These are phyloP conservation scores for Orobanche coerulescens DNA, from an alignment of 257 asterid species.

Conservation along the genomic window DNA sequence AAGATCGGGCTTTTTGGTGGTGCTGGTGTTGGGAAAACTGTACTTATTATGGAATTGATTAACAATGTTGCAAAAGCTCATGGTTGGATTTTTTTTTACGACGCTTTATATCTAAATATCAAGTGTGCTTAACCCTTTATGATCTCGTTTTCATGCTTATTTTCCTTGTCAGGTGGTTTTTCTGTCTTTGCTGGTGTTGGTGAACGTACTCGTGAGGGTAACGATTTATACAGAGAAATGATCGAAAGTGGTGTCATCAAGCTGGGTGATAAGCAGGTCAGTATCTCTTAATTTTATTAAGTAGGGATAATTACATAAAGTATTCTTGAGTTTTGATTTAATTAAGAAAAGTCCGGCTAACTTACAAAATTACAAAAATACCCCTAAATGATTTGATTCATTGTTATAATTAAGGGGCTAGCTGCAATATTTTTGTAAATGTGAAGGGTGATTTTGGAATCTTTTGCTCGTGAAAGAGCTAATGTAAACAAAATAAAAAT, in stretches of 20 bases:
- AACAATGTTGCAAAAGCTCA: conserved; percentile 96
- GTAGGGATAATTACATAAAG: no score
- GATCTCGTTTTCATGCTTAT: conserved; percentile 12
- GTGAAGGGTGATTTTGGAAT: no score
- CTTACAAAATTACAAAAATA: no score
- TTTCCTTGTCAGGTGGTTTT: conserved; percentile 72
- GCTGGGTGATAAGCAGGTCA: conserved; percentile 95
- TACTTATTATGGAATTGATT: conserved; percentile 92
- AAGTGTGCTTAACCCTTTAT: neutral
- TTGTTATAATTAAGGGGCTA: no score
- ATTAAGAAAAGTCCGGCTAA: no score
- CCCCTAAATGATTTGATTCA: no score
- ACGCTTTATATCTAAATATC: neutral
- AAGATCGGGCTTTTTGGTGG: conserved; percentile 97
- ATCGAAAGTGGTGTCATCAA: conserved; percentile 99
- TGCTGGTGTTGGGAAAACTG: conserved; percentile 96
- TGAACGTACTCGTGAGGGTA: conserved; percentile 98
- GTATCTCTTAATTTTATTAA: neutral
- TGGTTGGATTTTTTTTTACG: conserved; percentile 39
- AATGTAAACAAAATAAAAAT: no score
- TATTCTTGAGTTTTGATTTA: no score
- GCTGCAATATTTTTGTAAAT: no score
- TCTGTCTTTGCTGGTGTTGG: conserved; percentile 99
- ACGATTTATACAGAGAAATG: conserved; percentile 97
- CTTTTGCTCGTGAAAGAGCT: no score